Evolutionary conservation across 352 stramenopile species (phyloP), one percentile per base, ranked within the genome.

Genomic region (Phytophthora megakarya): DNA sequence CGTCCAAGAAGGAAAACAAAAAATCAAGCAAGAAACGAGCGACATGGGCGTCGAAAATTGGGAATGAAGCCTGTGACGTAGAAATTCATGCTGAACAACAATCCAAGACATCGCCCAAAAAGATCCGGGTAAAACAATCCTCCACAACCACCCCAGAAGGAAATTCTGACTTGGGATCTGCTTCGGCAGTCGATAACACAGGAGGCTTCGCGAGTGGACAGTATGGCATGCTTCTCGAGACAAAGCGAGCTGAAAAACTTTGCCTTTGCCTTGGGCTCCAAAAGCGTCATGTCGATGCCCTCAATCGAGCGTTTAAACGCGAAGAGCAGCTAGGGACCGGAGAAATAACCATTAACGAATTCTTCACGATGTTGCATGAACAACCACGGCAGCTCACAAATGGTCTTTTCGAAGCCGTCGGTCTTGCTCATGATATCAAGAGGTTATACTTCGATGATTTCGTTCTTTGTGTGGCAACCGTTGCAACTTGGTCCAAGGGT

Each of bases 371-470:
- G 37, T 69, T 89, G 42, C 33, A 65, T 19, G 80, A 89, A 43
- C 76, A 89, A 40, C 83, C 80, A 26, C 79, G 82, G 11, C 71
- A 74, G 44, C 72, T 89, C 28, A 86, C 82, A 3, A 54, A 66
- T 8, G 80, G 82, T 15, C 70, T 89, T 7, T 89, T 91, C 45
- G 54, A 65, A 35, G 73, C 70, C 28, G 71, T 78, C 3, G 80
- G 73, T 1, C 61, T 89, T 23, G 39, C 33, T 18, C 48, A 62
- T 4, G 50, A 61, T 26, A 60, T 73, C 7, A 55, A 66, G 47
- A 55, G 61, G 1, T 57, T 91, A 35, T 76, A 46, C 25, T 89
- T 91, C 18, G 80, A 91, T 51, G 66, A 89, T 19, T 91, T 89
- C 30, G 75, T 89, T 32, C 21, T 83, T 7, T 89, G 76, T 40